Evolutionary conservation across 192 early-diverging fungal species (phyloP), one percentile per base, ranked within the genome.

Genomic region (Coemansia sp.): DNA sequence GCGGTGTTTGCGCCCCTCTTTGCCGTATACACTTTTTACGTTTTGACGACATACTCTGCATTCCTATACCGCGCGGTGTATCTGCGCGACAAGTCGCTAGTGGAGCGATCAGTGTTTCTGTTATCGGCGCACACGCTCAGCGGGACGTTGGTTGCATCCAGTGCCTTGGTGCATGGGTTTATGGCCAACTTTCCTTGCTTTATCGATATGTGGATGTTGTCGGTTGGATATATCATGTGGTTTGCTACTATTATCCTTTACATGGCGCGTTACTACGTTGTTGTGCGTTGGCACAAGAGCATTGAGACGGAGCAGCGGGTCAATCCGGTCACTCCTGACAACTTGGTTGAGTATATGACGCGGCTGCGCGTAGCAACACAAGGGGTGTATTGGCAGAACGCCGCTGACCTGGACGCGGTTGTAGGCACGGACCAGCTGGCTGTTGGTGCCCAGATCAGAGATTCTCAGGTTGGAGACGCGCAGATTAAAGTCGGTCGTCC

Each of bases 271-370:
- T 70, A 70, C 64, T 78, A 73, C 16, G 59, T 72, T 4, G 16
- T 64, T 19, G 44, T 52, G 8, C 63, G 68, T 9, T 46, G 43
- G 6, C 71, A 78, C 16, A 43, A 64, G 10, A 49, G 19, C 3
- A 58, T 78, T 21, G 71, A 60, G 10, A 35, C 44, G 21, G 67
- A 78, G 59, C 55, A 60, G 8, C 71, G 76, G 2, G 62, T 73
- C 21, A 78, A 73, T 33, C 67, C 72, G 14, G 76, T 78, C 16
- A 73, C 71, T 3, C 71, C 72, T 11, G 72, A 78, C 17, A 78
- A 78, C 61, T 58, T 78, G 19, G 33, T 78, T n/a, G 68, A 53
- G 6, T 69, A 78, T 17, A 28, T 70, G 28, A 17, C 0, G 14
- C 32, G 62, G 14, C 61, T 63, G 21, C 68, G 49, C 6, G 17